phyloP scores from a whole-genome alignment of 2,329 filamentous ascomycete species.

The Peltaster fructicola region DNA sequence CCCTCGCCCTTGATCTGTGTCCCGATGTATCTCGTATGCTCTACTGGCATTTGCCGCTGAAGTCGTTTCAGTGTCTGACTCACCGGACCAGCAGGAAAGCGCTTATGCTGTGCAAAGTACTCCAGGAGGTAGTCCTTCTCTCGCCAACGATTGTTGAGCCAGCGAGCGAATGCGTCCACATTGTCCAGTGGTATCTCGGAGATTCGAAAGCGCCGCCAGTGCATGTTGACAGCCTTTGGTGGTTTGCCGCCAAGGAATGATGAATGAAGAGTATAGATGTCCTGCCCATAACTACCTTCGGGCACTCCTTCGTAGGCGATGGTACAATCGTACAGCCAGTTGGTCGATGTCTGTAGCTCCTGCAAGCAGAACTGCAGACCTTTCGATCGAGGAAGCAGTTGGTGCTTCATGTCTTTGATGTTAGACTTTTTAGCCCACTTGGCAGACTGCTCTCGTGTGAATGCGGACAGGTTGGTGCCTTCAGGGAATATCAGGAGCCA shows the following conservation, averaged over 20 bases:
- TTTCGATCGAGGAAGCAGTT: slow-evolving; percentile 63
- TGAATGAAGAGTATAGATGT: slow-evolving; percentile 70
- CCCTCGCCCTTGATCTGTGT: slow-evolving; percentile 32
- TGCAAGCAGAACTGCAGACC: slow-evolving; percentile 65
- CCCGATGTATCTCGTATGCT: slow-evolving; percentile 28
- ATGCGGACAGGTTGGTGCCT: slow-evolving; percentile 62
- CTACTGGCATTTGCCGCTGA: slow-evolving; percentile 19
- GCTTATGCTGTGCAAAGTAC: slow-evolving; percentile 53
- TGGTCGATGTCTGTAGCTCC: slow-evolving; percentile 54
- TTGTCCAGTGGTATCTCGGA: slow-evolving; percentile 65
- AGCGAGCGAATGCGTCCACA: slow-evolving; percentile 57
- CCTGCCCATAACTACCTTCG: slow-evolving; percentile 69
- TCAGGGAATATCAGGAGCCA: slow-evolving; percentile 81
- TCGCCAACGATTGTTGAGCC: slow-evolving; percentile 74
- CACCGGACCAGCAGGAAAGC: slow-evolving; percentile 51
- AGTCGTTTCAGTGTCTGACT: slow-evolving; percentile 15
- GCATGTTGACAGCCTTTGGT: slow-evolving; percentile 90
- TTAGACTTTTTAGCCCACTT: slow-evolving; percentile 63
- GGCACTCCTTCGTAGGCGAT: slow-evolving; percentile 88
- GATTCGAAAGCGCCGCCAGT: slow-evolving; percentile 76
- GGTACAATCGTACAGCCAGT: slow-evolving; percentile 84
- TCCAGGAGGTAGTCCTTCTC: slow-evolving; percentile 87
- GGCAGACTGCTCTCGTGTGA: slow-evolving; percentile 52
- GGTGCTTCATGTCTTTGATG: slow-evolving; percentile 53
- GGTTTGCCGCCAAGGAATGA: slow-evolving; percentile 79